Conservation (phyloP, 163 green algal species). For the Chlamydomonas reinhardtii region DNA sequence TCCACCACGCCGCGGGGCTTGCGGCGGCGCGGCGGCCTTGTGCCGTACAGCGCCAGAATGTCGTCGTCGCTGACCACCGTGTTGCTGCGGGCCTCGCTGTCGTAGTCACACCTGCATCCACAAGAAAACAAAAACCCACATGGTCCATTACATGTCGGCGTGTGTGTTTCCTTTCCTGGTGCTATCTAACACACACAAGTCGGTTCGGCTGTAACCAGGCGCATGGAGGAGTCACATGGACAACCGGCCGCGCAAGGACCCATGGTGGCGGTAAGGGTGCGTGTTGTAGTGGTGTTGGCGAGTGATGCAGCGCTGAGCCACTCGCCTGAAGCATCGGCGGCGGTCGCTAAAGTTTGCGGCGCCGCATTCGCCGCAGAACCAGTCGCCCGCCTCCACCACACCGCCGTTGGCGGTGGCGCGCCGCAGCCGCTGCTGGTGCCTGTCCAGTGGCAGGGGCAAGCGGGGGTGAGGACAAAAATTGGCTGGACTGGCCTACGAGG, state of each 20-base stretch:
- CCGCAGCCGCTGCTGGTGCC: conserved; percentile 4
- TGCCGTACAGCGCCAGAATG: conserved; percentile 21
- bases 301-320: no score
- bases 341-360: conserved; percentile 13
- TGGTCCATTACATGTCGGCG: no score
- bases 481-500: no score
- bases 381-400: conserved; percentile 38
- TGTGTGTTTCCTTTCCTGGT: no score
- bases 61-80: neutral
- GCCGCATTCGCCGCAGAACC: conserved; percentile 37
- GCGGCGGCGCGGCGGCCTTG: neutral
- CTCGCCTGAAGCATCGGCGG: conserved; percentile 18
- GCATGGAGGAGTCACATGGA: no score
- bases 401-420: neutral
- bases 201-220: no score
- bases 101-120: conserved; percentile 8
- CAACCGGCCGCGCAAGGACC: no score
- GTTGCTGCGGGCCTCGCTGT: neutral
- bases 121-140: no score
- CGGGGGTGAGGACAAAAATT: neutral
- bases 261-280: no score
- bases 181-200: no score
- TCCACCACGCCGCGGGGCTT: neutral
- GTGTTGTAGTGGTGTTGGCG: no score
- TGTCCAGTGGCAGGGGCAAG: neutral